phyloP scores from a whole-genome alignment of 2,329 filamentous ascomycete genomes.

The Sporothrix pseudoabietina region DNA sequence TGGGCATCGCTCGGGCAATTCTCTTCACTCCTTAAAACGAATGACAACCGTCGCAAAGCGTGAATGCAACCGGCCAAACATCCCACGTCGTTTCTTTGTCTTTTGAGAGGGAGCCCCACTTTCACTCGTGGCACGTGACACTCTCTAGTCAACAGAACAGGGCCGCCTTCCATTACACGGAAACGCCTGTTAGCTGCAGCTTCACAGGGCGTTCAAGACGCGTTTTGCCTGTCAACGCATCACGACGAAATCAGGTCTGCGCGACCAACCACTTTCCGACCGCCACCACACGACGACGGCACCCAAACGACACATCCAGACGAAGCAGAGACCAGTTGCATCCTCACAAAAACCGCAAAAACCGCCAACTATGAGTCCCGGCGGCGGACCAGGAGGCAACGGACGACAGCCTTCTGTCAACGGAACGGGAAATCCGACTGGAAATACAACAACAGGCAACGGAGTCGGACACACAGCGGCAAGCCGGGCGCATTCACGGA shows the following conservation, averaged over 20 bases:
- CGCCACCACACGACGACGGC: not conserved
- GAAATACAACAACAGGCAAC: not conserved
- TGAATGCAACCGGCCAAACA: not conserved
- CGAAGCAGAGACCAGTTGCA: not conserved
- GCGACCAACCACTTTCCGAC: not conserved
- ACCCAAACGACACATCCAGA: not conserved
- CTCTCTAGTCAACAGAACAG: not conserved
- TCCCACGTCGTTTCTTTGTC: not conserved
- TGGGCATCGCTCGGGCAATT: not conserved
- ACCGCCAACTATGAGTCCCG: slow-evolving; percentile 31
- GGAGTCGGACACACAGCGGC: not conserved
- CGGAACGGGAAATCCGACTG: slow-evolving; percentile 9
- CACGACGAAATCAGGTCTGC: not conserved
- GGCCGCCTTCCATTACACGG: slow-evolving; percentile 21
- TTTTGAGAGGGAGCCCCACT: not conserved
- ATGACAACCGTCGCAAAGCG: not conserved
- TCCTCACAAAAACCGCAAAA: not conserved
- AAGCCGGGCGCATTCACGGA: slow-evolving; percentile 34
- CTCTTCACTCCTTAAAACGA: not conserved
- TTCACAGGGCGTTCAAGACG: slow-evolving; percentile 21
- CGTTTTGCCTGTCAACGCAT: slow-evolving; percentile 15
- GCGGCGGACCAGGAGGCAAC: slow-evolving; percentile 34
- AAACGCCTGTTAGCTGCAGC: not conserved
- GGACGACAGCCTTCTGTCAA: slow-evolving; percentile 35
- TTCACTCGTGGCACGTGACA: slow-evolving; percentile 8